Conservation (phyloP, 1,139 yeast species). For the Yamadazyma sp. region DNA sequence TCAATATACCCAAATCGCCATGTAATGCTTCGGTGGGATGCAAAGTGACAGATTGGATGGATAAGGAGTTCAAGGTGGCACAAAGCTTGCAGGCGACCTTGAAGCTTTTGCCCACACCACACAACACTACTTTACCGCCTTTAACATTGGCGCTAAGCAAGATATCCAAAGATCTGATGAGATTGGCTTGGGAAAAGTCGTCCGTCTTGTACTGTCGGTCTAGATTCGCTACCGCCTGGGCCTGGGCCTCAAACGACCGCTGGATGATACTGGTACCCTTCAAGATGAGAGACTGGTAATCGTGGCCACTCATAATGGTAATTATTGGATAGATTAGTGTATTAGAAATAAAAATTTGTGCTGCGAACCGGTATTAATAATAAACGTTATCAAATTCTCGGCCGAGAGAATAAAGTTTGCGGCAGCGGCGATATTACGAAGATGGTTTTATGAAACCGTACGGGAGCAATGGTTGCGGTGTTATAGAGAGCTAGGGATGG, state of each 20-base stretch:
- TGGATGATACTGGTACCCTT: constrained; percentile 11
- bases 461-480: no score
- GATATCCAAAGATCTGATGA: constrained; percentile 49
- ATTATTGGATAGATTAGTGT: no score
- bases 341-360: background rate
- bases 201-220: constrained; percentile 31
- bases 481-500: no score
- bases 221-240: constrained; percentile 34
- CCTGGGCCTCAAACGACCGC: constrained; percentile 31
- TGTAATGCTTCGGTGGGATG: constrained; percentile 91
- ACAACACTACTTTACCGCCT: constrained; percentile 68
- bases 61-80: constrained; percentile 80
- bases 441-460: no score
- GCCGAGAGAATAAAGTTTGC: no score
- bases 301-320: constrained; percentile 5
- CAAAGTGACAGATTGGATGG: constrained; percentile 63
- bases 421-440: no score
- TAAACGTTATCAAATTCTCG: no score
- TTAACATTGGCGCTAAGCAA: constrained; percentile 47
- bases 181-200: constrained; percentile 48
- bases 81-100: constrained; percentile 77
- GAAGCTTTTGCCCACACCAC: constrained; percentile 84
- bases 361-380: constrained; percentile 1
- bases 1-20: constrained; percentile 79
- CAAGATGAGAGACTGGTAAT: constrained; percentile 9